Evolutionary conservation across 139 green algal genomes (phyloP).

Genomic region (Chlorella sp.): DNA sequence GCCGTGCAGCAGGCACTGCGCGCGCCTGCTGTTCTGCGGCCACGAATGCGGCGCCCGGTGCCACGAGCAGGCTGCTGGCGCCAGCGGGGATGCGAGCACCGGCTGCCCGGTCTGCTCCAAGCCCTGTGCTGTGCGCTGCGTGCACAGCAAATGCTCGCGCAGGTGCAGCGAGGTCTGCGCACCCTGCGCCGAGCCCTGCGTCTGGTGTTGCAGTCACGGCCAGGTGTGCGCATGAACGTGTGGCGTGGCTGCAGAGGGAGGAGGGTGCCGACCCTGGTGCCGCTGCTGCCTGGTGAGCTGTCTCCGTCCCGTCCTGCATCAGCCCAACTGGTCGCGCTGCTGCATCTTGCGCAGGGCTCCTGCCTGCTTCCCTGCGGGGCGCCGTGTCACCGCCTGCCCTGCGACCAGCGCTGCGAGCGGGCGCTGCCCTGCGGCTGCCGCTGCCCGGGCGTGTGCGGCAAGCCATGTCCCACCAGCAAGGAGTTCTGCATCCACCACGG

Average conservation of each 20-base stretch:
- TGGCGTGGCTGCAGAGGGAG: too few species aligned
- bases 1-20: neutral
- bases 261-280: too few species aligned
- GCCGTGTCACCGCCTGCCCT: slow-evolving; percentile 67
- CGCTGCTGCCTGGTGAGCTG: too few species aligned
- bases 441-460: slow-evolving; percentile 60
- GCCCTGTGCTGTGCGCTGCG: neutral
- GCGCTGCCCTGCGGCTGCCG: slow-evolving; percentile 51
- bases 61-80: neutral
- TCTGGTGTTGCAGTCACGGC: neutral
- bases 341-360: too few species aligned
- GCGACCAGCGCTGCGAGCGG: slow-evolving; percentile 59
- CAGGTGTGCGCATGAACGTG: too few species aligned
- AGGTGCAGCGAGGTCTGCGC: slow-evolving; percentile 47
- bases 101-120: neutral
- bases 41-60: neutral
- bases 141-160: slow-evolving; percentile 30
- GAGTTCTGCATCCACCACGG: slow-evolving; percentile 25
- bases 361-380: slow-evolving; percentile 68
- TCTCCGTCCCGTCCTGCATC: too few species aligned
- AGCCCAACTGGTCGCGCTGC: too few species aligned
- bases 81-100: too few species aligned
- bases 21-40: neutral
- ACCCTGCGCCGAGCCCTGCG: slow-evolving; percentile 56
- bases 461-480: slow-evolving; percentile 43